Evolutionary conservation across 2,329 filamentous ascomycete genomes (phyloP), one percentile per base, ranked within the genome.

Genomic region (Acephala macrosclerotiorum): DNA sequence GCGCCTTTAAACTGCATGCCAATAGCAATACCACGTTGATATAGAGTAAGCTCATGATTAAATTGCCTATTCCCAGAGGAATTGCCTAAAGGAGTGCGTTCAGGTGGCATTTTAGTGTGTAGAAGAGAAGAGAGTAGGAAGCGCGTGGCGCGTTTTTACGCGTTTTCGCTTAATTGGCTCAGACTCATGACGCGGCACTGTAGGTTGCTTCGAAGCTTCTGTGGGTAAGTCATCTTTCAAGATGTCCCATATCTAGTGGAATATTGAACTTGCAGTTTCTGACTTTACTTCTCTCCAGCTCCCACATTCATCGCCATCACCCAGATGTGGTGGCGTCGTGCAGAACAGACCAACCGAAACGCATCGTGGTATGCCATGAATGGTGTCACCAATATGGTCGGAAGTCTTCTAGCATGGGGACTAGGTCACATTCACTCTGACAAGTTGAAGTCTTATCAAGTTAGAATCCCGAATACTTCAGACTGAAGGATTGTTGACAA

Each of bases 311-410:
- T 87, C 18, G 84, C 84, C 20, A 84, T 87, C 38, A 87, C 85
- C 0, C 82, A 84, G 62, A 87, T 88, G 84, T 89, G 87, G 87
- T 89, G 85, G 79, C 81, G 84, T 49, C 80, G 86, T 60, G 79
- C 81, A 64, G 87, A 89, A 70, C 86, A 89, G 74, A 87, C 86
- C 0, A 74, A 85, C 58, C 78, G 87, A 2, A 84, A 85, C 14
- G 83, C 84, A 9, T 81, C 82, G 1, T 89, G 87, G 87, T 88
- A 88, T 70, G 83, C 66, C 22, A 89, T 87, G 83, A 86, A 88
- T 61, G 86, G 87, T 2, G 74, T 88, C 3, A 85, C 85, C 8
- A 71, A 66, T 14, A 72, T 72, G 58, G 72, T 72, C 45, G 70
- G 71, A 12, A 71, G 70, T 67, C 68, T 73, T 45, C 51, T 73